These are phyloP conservation scores for Yueomyces sinensis DNA, from an alignment of 805 yeast genomes.

Conservation along the genomic window DNA sequence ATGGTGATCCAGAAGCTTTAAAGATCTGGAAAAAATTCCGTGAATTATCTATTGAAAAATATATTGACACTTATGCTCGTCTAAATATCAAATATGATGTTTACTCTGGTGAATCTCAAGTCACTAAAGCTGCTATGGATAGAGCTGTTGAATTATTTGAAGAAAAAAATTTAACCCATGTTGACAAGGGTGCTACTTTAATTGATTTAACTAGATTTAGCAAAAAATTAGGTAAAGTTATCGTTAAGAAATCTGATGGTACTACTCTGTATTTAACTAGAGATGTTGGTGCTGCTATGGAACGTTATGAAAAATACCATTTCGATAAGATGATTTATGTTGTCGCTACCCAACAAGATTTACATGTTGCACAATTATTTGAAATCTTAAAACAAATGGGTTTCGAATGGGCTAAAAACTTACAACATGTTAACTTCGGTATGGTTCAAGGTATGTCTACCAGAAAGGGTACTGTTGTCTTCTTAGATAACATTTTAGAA, in stretches of 20 bases:
- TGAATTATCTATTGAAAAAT: slow-evolving; percentile 77
- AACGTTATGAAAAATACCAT: slow-evolving; percentile 68
- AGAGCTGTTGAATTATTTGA: slow-evolving; percentile 48
- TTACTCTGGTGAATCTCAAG: slow-evolving; percentile 95
- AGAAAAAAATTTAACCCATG: slow-evolving; percentile 59
- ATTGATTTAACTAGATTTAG: slow-evolving; percentile 75
- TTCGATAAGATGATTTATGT: slow-evolving; percentile 96
- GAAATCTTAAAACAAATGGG: slow-evolving; percentile 88
- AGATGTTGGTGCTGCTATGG: slow-evolving; percentile 93
- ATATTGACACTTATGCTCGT: slow-evolving; percentile 80
- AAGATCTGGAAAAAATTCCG: slow-evolving; percentile 78
- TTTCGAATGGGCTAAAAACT: slow-evolving; percentile 67
- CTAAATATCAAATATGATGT: slow-evolving; percentile 78
- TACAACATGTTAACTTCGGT: slow-evolving; percentile 86
- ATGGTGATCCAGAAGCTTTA: slow-evolving; percentile 74
- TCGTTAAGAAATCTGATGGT: slow-evolving; percentile 91
- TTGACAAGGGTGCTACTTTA: slow-evolving; percentile 82
- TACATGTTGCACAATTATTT: slow-evolving; percentile 87
- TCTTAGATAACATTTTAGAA: slow-evolving; percentile 83
- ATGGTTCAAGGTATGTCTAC: slow-evolving; percentile 99
- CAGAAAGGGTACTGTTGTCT: slow-evolving; percentile 97
- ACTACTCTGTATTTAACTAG: slow-evolving; percentile 88
- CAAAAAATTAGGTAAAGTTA: slow-evolving; percentile 86
- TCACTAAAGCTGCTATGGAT: slow-evolving; percentile 58
- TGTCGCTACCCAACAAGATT: slow-evolving; percentile 91